Base-by-base conservation (phyloP, 164 flowering plant genomes). In the Houttuynia cordata region DNA sequence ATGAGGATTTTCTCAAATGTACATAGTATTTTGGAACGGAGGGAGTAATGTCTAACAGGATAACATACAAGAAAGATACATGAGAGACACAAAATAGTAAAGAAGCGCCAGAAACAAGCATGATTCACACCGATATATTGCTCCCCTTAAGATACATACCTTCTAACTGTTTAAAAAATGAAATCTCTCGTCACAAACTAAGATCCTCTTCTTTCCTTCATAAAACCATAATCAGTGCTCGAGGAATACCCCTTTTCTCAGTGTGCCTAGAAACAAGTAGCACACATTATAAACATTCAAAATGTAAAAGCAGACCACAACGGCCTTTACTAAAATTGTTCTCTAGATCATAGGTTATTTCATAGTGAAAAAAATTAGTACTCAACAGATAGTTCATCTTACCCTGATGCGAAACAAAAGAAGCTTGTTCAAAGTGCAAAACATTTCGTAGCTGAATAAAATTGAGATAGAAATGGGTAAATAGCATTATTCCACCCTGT, bases 111-210 rank as follows among this genome's bases (percentile, higher is more conserved):
- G 37, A 2, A 6, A 2, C 37, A 30, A 30, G 6, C 37, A 30
- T 30, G 37, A 30, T 30, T 30, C 37, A 30, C 37, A 30, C 37
- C 6, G 37, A 30, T 30, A 30, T 30, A 30, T 30, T 30, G 37
- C 37, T 30, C 6, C 51, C 30, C 24, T 30, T 40, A 12, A n/a
- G 17, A 10, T 39, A 60, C 62, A 30, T 51, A 92, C 97, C 97
- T 93, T 93, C 65, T 86, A 93, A 82, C 99, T 76, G 69, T 78
- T 84, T 74, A 85, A 90, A 72, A 90, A 93, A 70, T 90, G 96
- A 66, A 84, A 78, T 70, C 99, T 79, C 73, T 93, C 96, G 14
- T 92, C 88, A 76, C 88, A 93, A 51, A 90, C 84, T 88, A 90
- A 82, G 56, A 93, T 88, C 70, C 86, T 87, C 62, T 77, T 67